Evolutionary conservation across 805 yeast species (phyloP).

Genomic region (Wickerhamomyces chaumierensis): DNA sequence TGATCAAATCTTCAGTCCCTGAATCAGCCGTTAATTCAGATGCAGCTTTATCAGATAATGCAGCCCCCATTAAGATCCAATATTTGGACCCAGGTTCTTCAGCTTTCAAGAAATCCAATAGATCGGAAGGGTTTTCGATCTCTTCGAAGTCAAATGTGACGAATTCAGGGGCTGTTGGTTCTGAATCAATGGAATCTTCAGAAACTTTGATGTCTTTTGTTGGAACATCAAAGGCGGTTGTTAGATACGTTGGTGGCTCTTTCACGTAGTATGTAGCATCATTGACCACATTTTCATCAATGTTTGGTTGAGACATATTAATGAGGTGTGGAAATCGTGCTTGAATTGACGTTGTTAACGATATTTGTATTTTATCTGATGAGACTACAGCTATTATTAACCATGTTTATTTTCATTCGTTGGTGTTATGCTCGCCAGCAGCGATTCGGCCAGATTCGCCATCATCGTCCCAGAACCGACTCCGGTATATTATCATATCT

Average conservation of each 20-base stretch:
- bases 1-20: slow-evolving; percentile 2
- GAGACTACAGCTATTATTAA: too few species aligned
- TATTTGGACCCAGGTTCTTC: slow-evolving; percentile 67
- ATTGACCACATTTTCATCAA: slow-evolving; percentile 3
- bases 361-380: too few species aligned
- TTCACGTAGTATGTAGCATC: slow-evolving; percentile 8
- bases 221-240: slow-evolving; percentile 42
- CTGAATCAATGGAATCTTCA: slow-evolving; percentile 17
- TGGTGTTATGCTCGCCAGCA: too few species aligned
- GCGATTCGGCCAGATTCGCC: too few species aligned
- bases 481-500: too few species aligned
- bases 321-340: too few species aligned
- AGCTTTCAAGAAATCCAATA: slow-evolving; percentile 65
- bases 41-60: slow-evolving; percentile 67
- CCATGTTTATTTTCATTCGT: too few species aligned
- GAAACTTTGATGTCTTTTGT: slow-evolving; percentile 27
- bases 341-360: too few species aligned
- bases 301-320: slow-evolving; percentile 1
- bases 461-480: too few species aligned
- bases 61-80: slow-evolving; percentile 79
- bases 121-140: slow-evolving; percentile 79
- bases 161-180: slow-evolving; percentile 46
- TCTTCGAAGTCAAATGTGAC: slow-evolving; percentile 79
- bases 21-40: slow-evolving; percentile 13
- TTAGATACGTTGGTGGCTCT: not conserved